Evolutionary conservation across 1,284 basidiomycete species (phyloP).

Genomic region (Ceratorhiza oryzae-sativae): DNA sequence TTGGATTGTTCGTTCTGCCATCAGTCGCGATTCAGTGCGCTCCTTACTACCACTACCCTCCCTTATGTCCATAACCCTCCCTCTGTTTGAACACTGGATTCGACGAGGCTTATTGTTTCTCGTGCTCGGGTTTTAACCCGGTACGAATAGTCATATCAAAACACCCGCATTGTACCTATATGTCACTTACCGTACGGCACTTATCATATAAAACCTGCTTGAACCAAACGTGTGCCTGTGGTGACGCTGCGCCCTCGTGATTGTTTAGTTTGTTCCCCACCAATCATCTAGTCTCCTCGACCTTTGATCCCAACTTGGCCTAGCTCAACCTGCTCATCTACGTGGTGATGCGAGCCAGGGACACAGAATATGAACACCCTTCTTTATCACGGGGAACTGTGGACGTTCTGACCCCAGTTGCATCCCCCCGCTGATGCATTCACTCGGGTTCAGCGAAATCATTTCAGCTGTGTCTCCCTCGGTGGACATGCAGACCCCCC

Average conservation of each 20-base stretch:
- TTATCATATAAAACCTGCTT: conserved; percentile 17
- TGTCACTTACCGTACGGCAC: conserved; percentile 30
- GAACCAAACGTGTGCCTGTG: conserved; percentile 18
- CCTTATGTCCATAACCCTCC: conserved; percentile 34
- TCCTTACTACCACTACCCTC: conserved; percentile 34
- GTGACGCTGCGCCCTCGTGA: neutral
- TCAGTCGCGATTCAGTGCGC: conserved; percentile 27
- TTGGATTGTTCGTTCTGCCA: conserved; percentile 27
- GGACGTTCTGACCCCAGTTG: neutral
- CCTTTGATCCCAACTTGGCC: neutral
- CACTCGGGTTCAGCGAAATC: neutral
- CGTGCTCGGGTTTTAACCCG: conserved; percentile 22
- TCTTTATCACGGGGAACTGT: conserved; percentile 20
- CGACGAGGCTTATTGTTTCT: conserved; percentile 28
- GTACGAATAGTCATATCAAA: conserved; percentile 8
- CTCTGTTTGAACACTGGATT: conserved; percentile 11
- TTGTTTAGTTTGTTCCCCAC: conserved; percentile 19
- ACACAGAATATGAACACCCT: conserved; percentile 21
- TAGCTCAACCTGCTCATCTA: neutral
- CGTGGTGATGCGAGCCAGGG: conserved; percentile 23
- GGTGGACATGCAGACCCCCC: neutral
- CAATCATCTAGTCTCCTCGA: neutral
- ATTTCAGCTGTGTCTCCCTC: conserved; percentile 1
- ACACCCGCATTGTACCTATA: conserved; percentile 40
- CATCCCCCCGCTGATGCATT: neutral